Conservation (phyloP, 352 stramenopile species). For the Phytophthora chlamydospora region DNA sequence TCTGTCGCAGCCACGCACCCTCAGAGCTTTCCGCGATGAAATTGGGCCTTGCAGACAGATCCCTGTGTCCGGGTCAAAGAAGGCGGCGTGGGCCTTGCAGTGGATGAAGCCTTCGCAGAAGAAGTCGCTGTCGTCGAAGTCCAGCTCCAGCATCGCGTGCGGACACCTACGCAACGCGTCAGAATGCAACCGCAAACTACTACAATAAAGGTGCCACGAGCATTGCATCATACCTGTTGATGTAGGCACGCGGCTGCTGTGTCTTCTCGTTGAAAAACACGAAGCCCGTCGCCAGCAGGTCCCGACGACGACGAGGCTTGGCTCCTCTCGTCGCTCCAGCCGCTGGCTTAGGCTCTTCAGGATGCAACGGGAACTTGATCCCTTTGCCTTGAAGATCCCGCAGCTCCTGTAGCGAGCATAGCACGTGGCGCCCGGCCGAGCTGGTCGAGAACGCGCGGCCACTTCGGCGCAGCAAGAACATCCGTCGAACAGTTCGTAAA, state of each 20-base stretch:
- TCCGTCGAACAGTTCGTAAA: conserved; percentile 13
- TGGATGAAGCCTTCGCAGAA: conserved; percentile 81
- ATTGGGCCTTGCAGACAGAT: conserved; percentile 69
- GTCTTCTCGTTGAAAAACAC: conserved; percentile 63
- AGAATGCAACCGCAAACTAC: neutral
- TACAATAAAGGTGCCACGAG: neutral
- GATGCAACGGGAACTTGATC: conserved; percentile 66
- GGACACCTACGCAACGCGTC: conserved; percentile 47
- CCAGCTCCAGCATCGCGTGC: conserved; percentile 74
- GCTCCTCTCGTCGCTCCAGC: neutral
- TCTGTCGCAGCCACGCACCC: conserved; percentile 27
- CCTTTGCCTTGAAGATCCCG: conserved; percentile 42
- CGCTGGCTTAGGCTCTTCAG: conserved; percentile 6
- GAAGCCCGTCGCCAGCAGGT: conserved; percentile 57
- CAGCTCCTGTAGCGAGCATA: conserved; percentile 67
- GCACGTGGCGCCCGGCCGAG: conserved; percentile 33
- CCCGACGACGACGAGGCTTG: conserved; percentile 27
- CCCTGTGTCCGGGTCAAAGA: conserved; percentile 80
- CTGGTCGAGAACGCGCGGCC: conserved; percentile 28
- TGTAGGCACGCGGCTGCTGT: conserved; percentile 54
- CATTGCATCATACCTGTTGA: conserved; percentile 46
- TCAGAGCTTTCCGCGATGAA: conserved; percentile 42
- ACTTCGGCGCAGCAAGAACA: conserved; percentile 26
- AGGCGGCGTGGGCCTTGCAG: conserved; percentile 82
- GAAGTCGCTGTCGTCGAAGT: conserved; percentile 84